Base-by-base conservation (phyloP, 306 rosid genomes). In the Rosa persica region DNA sequence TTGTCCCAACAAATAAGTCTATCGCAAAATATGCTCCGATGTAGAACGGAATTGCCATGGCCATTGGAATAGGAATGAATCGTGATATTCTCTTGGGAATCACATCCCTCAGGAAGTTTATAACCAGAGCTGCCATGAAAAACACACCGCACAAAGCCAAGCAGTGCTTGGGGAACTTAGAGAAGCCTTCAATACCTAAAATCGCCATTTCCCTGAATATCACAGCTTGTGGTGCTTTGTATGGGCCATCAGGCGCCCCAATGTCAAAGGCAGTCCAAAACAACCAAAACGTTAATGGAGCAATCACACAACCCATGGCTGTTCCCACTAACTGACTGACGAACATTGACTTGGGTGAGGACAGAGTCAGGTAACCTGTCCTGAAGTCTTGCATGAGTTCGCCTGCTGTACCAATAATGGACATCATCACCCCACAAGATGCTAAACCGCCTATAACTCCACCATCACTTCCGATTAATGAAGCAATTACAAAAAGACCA, bases 331-430 rank as follows among this genome's bases (percentile, higher is more conserved):
- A 43, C 76, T 92, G 97, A 82, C 95, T 92, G 74, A 92, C 89
- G 47, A 94, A 92, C 98, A 92, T 90, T 19, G 97, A 92, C 87
- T 80, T 94, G 0, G 97, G 95, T 0, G 97, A 94, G 13, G 98
- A 94, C 46, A 90, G 85, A 69, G 97, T 94, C 76, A 94, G 97
- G 86, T 92, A 94, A 72, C 97, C 98, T 0, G 97, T 89, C 93
- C 90, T 94, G 86, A 94, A 94, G 87, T 94, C 98, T 89, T 94
- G 98, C 98, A 94, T 94, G 83, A 94, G 98, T 83, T 94, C 97
- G 6, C 97, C 92, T 11, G 98, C 98, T 1, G 97, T 94, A 19
- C 97, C 64, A 4, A 92, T 96, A 4, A 94, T 92, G 69, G 97
- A 80, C 97, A 94, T 94, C 97, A 92, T 94, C 60, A 92, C 93